Conservation (phyloP, 768 basidiomycete species). For the Mycena galopus region DNA sequence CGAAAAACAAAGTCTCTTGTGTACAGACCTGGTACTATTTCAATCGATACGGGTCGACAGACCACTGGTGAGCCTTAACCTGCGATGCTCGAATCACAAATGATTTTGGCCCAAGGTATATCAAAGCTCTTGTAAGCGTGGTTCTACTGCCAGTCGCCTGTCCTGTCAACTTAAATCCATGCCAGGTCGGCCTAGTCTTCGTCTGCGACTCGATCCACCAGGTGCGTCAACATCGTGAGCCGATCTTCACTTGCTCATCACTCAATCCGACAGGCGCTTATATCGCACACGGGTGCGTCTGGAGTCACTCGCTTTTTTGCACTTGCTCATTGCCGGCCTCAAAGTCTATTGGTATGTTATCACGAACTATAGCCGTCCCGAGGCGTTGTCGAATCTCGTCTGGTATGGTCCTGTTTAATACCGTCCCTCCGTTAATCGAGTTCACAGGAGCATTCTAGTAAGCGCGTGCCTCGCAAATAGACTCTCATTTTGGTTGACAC, state of each 20-base stretch:
- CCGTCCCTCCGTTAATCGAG: neutral
- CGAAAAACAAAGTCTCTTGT: conserved; percentile 58
- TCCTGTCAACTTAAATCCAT: neutral
- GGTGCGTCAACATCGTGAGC: conserved; percentile 46
- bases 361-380: conserved; percentile 63
- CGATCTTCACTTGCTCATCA: neutral
- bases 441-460: conserved; percentile 64
- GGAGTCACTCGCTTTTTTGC: neutral
- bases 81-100: conserved; percentile 29
- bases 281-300: neutral
- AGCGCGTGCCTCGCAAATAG: conserved; percentile 26
- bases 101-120: conserved; percentile 50
- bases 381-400: conserved; percentile 54
- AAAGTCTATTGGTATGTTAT: conserved; percentile 68
- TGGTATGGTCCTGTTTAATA: conserved; percentile 51
- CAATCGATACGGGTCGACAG: conserved; percentile 50
- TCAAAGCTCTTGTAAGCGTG: conserved; percentile 60
- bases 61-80: conserved; percentile 20
- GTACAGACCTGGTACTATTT: conserved; percentile 67
- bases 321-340: neutral
- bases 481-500: neutral
- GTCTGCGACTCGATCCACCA: conserved; percentile 65
- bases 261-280: neutral
- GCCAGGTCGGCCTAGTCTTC: conserved; percentile 63
- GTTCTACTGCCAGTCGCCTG: neutral